Percentiles rank a stretch among this genome's conserved stretches.
Conservation (phyloP, 2,329 filamentous ascomycete species). For the Paecilomyces dactylethromorphus region DNA sequence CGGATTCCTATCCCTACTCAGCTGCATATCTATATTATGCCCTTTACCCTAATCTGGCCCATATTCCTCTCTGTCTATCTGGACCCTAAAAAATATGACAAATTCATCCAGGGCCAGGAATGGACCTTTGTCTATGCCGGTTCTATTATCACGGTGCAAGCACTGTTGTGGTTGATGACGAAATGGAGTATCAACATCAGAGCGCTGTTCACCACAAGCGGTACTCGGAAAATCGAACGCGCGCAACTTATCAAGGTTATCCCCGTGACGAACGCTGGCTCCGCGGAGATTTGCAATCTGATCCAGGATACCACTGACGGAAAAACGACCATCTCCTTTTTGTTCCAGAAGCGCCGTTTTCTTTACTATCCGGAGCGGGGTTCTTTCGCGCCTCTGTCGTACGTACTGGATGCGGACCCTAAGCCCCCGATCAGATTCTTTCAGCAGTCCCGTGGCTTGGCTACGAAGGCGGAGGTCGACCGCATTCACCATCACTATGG, state of each 20-base stretch:
- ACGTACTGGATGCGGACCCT: constrained; percentile 76
- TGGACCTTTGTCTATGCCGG: constrained; percentile 97
- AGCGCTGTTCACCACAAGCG: constrained; percentile 71
- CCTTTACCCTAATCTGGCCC: constrained; percentile 87
- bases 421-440: constrained; percentile 73
- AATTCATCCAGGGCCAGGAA: constrained; percentile 86
- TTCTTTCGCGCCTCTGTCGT: constrained; percentile 74
- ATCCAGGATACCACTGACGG: constrained; percentile 68
- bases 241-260: constrained; percentile 89
- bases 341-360: constrained; percentile 98
- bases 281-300: constrained; percentile 79
- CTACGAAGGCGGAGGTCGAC: constrained; percentile 66
- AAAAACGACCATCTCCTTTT: constrained; percentile 74
- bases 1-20: constrained; percentile 77
- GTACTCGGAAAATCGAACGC: constrained; percentile 61
- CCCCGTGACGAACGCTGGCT: constrained; percentile 80
- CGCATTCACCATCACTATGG: constrained; percentile 89
- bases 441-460: constrained; percentile 72
- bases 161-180: constrained; percentile 87
- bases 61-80: constrained; percentile 85
- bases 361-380: constrained; percentile 67
- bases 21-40: constrained; percentile 86
- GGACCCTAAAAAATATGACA: constrained; percentile 74
- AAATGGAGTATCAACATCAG: constrained; percentile 93
- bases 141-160: constrained; percentile 79